Conservation (phyloP, 305 asterid genomes). For the Euphrasia arctica region DNA sequence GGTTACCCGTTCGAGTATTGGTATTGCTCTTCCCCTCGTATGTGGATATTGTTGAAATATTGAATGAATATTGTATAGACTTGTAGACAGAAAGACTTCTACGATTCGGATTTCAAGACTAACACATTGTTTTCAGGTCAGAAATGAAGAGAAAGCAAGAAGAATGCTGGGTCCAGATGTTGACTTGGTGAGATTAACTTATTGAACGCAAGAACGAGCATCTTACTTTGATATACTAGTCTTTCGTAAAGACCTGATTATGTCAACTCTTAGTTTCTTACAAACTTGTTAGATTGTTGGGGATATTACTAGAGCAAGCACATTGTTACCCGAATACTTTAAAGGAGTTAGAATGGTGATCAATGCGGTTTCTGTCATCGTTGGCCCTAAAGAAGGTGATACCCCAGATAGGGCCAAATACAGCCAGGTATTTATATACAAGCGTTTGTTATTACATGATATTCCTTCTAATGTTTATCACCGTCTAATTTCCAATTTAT, state of each 20-base stretch:
- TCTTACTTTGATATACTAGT: neutral
- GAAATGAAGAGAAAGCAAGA: slow-evolving; percentile 95
- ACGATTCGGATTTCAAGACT: slow-evolving; percentile 18
- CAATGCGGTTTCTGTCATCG: slow-evolving; percentile 87
- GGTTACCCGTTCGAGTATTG: slow-evolving; percentile 67
- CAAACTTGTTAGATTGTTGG: slow-evolving; percentile 62
- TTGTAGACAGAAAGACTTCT: neutral
- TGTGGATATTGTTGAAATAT: too few relatives aligned
- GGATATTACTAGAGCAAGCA: slow-evolving; percentile 80
- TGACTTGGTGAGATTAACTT: slow-evolving; percentile 49
- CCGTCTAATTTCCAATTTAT: slow-evolving; percentile 18
- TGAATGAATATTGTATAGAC: too few relatives aligned
- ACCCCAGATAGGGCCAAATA: slow-evolving; percentile 95
- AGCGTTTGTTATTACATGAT: neutral
- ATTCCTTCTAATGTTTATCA: neutral
- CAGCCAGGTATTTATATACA: slow-evolving; percentile 57
- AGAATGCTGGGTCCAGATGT: slow-evolving; percentile 83
- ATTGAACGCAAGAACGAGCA: too few relatives aligned
- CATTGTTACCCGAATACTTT: slow-evolving; percentile 70
- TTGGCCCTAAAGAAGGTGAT: slow-evolving; percentile 99
- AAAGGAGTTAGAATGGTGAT: slow-evolving; percentile 77
- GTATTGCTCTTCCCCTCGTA: slow-evolving; percentile 30
- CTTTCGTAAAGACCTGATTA: too few relatives aligned
- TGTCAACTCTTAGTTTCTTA: neutral
- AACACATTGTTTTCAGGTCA: slow-evolving; percentile 49